Percentiles rank a stretch among this genome's conserved stretches.
These are phyloP conservation scores for Sodiomyces alkalinus DNA, from an alignment of 2,329 filamentous ascomycete genomes.

Conservation along the genomic window DNA sequence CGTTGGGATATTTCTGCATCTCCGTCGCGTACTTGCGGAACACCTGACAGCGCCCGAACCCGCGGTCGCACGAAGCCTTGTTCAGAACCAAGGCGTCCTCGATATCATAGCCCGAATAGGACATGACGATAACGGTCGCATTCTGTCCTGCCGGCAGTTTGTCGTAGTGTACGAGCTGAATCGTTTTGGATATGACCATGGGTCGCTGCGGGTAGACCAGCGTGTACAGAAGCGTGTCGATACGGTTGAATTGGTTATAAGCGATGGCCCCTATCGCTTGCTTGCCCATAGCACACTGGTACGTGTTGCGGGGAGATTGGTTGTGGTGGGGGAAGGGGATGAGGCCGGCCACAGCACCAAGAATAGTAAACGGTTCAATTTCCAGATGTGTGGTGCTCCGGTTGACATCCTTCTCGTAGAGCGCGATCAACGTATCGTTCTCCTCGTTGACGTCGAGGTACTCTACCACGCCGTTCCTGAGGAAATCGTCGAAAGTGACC, in stretches of 20 bases:
- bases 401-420: conserved; percentile 75
- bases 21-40: conserved; percentile 85
- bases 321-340: conserved; percentile 99
- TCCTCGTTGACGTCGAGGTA: conserved; percentile 98
- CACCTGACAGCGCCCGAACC: conserved; percentile 95
- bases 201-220: conserved; percentile 96
- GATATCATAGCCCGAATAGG: conserved; percentile 97
- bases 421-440: conserved; percentile 84
- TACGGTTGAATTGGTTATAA: conserved; percentile 93
- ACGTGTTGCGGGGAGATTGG: conserved; percentile 95
- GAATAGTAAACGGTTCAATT: conserved; percentile 93
- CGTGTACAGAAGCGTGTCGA: conserved; percentile 89
- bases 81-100: conserved; percentile 95
- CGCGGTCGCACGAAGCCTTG: conserved; percentile 87
- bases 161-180: conserved; percentile 92
- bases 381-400: conserved; percentile 83
- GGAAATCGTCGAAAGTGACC: conserved; percentile 85
- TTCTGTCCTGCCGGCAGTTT: conserved; percentile 95
- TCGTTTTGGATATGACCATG: conserved; percentile 94
- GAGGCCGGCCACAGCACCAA: conserved; percentile 87
- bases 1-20: conserved; percentile 79
- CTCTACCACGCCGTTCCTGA: conserved; percentile 80
- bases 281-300: conserved; percentile 99
- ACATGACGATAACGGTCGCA: conserved; percentile 97
- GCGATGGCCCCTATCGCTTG: conserved; percentile 98